Evolutionary conservation across 768 basidiomycete genomes (phyloP), one percentile per base, ranked within the genome.

Genomic region (Phallus indusiatus): DNA sequence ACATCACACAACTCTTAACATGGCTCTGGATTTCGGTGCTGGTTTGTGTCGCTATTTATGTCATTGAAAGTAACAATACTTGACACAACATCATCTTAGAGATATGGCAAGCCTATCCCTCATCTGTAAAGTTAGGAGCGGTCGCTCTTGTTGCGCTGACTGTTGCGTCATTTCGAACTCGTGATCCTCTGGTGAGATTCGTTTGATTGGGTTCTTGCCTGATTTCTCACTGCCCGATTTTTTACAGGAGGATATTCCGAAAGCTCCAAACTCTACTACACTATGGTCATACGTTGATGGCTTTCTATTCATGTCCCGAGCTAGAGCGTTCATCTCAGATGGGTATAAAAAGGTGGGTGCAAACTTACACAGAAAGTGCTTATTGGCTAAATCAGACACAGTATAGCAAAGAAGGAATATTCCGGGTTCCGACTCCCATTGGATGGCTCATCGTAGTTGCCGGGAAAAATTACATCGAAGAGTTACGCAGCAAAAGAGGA

Each of bases 401-500:
- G 42, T 42, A 42, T 42, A 42, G 42, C n/a, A 42, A 42, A n/a
- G 42, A 42, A 42, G 53, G 54, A 14, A 20, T 55, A 2, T 55
- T 55, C 47, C 55, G 55, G 17, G 11, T 55, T 35, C 35, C 55
- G 10, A 46, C 36, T 20, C 18, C 28, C 6, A 42, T 20, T 35
- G 20, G 42, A 35, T 55, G 55, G 55, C 16, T 42, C n/a, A 24
- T 55, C 42, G 47, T 55, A 11, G 17, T 47, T 11, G 20, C 34
- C n/a, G 34, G 53, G 18, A 54, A 22, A 17, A 17, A 56, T 18
- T 36, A 46, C 21, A 21, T 46, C 5, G 55, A 60, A 5, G 60
- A 63, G 21, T 28, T 63, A 8, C 48, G 55, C 10, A 57, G 18
- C 16, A 60, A 35, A 8, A 50, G 48, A 12, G 62, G 61, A 35